phyloP scores from a whole-genome alignment of 2,329 filamentous ascomycete genomes.

The Aspergillus eucalypticola region DNA sequence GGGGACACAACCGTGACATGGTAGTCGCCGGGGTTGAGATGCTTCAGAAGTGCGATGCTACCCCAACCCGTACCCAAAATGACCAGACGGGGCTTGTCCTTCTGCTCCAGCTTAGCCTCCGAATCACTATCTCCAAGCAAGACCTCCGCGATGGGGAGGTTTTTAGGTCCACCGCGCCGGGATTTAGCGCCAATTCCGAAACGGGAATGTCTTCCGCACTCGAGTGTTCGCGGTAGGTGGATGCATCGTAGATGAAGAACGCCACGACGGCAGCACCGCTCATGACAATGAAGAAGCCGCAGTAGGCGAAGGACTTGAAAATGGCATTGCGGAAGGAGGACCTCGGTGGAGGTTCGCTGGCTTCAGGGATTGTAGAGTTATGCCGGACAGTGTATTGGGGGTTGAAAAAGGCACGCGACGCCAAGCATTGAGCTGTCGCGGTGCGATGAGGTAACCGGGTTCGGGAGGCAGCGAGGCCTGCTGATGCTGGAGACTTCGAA shows the following conservation, averaged over 20 bases:
- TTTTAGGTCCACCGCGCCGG: slow-evolving; percentile 84
- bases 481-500: slow-evolving; percentile 14
- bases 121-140: slow-evolving; percentile 87
- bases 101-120: slow-evolving; percentile 67
- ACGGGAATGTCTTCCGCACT: slow-evolving; percentile 73
- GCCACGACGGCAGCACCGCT: slow-evolving; percentile 68
- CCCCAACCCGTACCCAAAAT: slow-evolving; percentile 95
- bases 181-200: slow-evolving; percentile 79
- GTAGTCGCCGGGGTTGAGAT: slow-evolving; percentile 85
- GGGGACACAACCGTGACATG: slow-evolving; percentile 95
- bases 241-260: slow-evolving; percentile 93
- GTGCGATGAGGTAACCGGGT: slow-evolving; percentile 24
- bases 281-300: slow-evolving; percentile 75
- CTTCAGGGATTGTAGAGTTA: slow-evolving; percentile 32
- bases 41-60: slow-evolving; percentile 86
- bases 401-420: slow-evolving; percentile 22
- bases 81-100: slow-evolving; percentile 88
- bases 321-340: slow-evolving; percentile 52
- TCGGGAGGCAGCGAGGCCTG: slow-evolving; percentile 19
- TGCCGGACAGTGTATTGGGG: slow-evolving; percentile 31
- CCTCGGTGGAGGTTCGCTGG: slow-evolving; percentile 26
- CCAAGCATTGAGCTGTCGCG: slow-evolving; percentile 25
- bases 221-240: slow-evolving; percentile 76
- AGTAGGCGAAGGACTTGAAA: slow-evolving; percentile 68
- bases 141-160: slow-evolving; percentile 84